phyloP scores from a whole-genome alignment of 805 yeast species.

The Wilhelminamyces savonicus region DNA sequence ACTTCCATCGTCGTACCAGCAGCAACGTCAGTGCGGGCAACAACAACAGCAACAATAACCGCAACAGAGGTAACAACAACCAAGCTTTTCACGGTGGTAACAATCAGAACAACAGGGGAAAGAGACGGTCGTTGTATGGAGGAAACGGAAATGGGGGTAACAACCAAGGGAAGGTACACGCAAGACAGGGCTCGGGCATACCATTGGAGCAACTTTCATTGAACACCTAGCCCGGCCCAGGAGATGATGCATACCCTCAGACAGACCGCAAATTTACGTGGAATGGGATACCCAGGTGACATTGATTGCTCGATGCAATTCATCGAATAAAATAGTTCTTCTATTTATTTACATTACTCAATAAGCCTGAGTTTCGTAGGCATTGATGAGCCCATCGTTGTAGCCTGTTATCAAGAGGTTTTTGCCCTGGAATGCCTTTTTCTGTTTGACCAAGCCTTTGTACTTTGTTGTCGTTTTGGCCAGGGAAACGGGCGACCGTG shows the following conservation, averaged over 20 bases:
- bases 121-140: conserved; percentile 28
- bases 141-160: conserved; percentile 8
- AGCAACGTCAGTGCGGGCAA: not conserved
- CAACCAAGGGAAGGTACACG: conserved; percentile 3
- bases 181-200: too few species aligned
- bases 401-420: conserved; percentile 43
- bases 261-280: too few species aligned
- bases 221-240: conserved; percentile 4
- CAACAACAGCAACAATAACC: conserved; percentile 3
- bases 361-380: too few species aligned
- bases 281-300: too few species aligned
- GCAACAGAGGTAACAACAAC: conserved; percentile 7
- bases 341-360: too few species aligned
- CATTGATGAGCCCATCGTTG: conserved; percentile 47
- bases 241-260: too few species aligned
- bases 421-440: conserved; percentile 7
- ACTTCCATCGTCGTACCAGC: too few species aligned
- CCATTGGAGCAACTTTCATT: too few species aligned
- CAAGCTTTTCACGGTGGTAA: conserved; percentile 3
- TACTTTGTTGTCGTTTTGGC: conserved; percentile 2
- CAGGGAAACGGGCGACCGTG: too few species aligned
- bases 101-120: conserved; percentile 11
- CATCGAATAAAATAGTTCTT: too few species aligned
- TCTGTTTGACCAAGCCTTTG: conserved; percentile 6
- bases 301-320: too few species aligned